Conservation (phyloP, 768 basidiomycete genomes). For the Phallus indusiatus region DNA sequence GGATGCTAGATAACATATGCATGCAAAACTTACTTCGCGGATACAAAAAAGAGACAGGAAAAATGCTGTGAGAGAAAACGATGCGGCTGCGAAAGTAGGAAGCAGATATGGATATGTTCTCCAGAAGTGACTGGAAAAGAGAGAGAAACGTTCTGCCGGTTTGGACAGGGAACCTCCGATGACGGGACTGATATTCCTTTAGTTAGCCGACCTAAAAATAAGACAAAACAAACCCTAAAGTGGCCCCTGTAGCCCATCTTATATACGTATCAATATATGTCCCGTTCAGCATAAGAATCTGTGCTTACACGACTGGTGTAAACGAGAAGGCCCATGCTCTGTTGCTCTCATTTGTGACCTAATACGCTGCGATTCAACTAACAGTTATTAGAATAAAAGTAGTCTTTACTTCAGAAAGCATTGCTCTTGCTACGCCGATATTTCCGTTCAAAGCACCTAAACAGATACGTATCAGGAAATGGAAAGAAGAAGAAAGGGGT, state of each 20-base stretch:
- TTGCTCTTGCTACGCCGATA: slow-evolving; percentile 12
- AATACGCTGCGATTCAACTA: background rate
- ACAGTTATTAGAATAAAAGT: background rate
- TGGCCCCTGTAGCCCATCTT: slow-evolving; percentile 10
- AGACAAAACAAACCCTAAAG: slow-evolving; percentile 10
- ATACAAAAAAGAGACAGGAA: slow-evolving; percentile 7
- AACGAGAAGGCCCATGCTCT: slow-evolving; percentile 12
- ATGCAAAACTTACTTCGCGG: slow-evolving; percentile 8
- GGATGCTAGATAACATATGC: background rate
- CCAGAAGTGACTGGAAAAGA: slow-evolving; percentile 13
- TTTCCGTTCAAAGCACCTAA: slow-evolving; percentile 13
- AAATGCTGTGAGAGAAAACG: slow-evolving; percentile 7
- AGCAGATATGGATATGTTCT: slow-evolving; percentile 13
- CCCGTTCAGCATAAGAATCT: background rate
- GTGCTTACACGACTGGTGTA: slow-evolving; percentile 9
- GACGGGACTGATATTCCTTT: slow-evolving; percentile 6
- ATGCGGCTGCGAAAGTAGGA: slow-evolving; percentile 11
- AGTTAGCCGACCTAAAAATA: background rate
- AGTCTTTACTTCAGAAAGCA: slow-evolving; percentile 7
- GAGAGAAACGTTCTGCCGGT: slow-evolving; percentile 12
- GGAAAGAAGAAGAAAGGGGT: background rate
- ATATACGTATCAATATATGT: background rate
- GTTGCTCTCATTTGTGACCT: slow-evolving; percentile 11
- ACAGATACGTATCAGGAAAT: background rate
- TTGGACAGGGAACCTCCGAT: slow-evolving; percentile 12